Evolutionary conservation across 2,329 filamentous ascomycete genomes (phyloP).

Genomic region (Neoascochyta sp.): DNA sequence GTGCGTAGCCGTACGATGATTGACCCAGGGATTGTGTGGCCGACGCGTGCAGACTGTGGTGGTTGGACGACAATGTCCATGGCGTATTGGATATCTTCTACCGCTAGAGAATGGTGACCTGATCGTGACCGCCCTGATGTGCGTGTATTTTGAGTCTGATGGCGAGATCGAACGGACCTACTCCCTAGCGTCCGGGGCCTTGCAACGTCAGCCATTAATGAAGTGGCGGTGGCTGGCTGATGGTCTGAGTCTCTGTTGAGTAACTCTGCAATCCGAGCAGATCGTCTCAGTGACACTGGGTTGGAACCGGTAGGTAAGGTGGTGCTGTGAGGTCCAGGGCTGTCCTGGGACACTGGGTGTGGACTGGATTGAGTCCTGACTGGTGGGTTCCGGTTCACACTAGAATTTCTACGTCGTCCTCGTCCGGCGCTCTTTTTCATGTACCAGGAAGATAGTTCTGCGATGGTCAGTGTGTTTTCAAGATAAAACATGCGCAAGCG

Average conservation of each 20-base stretch:
- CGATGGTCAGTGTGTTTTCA: no score
- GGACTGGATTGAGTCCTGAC: constrained; percentile 23
- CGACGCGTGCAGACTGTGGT: constrained; percentile 31
- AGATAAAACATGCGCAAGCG: no score
- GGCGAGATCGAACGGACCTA: constrained; percentile 30
- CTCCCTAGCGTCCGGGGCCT: constrained; percentile 33
- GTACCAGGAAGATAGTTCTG: constrained; percentile 9
- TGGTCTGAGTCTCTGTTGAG: constrained; percentile 25
- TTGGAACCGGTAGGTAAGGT: constrained; percentile 15
- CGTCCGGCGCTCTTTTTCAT: constrained; percentile 37
- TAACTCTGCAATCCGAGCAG: constrained; percentile 31
- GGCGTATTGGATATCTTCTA: constrained; percentile 33
- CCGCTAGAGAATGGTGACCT: constrained; percentile 19
- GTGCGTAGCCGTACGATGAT: constrained; percentile 35
- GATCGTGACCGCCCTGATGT: constrained; percentile 24
- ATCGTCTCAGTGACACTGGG: constrained; percentile 28
- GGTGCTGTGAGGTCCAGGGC: constrained; percentile 12
- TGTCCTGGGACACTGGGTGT: constrained; percentile 9
- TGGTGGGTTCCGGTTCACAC: constrained; percentile 24
- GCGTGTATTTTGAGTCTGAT: constrained; percentile 20
- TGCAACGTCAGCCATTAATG: constrained; percentile 39
- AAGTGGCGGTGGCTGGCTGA: constrained; percentile 12
- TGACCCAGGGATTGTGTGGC: constrained; percentile 28
- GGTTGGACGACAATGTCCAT: constrained; percentile 41
- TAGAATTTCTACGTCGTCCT: constrained; percentile 36